Evolutionary conservation across 495 filamentous ascomycete genomes (phyloP).

Genomic region (Wilcoxina mikolae): DNA sequence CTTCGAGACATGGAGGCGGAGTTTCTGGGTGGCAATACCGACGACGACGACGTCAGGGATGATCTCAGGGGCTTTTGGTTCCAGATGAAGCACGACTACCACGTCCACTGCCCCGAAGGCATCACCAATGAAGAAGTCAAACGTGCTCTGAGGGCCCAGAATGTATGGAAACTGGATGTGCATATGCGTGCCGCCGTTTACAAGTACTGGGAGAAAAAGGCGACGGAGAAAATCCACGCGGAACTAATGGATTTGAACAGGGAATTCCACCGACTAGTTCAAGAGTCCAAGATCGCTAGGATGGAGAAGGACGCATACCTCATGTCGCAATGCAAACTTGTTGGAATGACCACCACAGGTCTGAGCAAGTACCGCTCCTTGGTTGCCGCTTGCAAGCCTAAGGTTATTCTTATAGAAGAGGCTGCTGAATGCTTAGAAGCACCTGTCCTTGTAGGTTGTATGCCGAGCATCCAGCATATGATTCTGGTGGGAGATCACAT

Average conservation of each 20-base stretch:
- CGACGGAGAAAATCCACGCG: slow-evolving; percentile 33
- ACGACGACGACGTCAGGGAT: slow-evolving; percentile 40
- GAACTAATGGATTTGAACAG: slow-evolving; percentile 34
- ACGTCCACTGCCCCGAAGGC: slow-evolving; percentile 26
- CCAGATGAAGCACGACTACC: slow-evolving; percentile 37
- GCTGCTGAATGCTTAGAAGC: slow-evolving; percentile 61
- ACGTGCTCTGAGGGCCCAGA: slow-evolving; percentile 29
- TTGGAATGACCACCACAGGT: slow-evolving; percentile 70
- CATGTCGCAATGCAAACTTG: slow-evolving; percentile 40
- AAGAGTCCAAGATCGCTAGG: slow-evolving; percentile 37
- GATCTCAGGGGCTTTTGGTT: slow-evolving; percentile 37
- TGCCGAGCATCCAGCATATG: slow-evolving; percentile 55
- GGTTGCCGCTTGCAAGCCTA: slow-evolving; percentile 54
- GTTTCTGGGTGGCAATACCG: slow-evolving; percentile 34
- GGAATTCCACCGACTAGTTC: slow-evolving; percentile 33
- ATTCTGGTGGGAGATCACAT: slow-evolving; percentile 65
- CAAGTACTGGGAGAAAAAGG: slow-evolving; percentile 36
- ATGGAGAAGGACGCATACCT: slow-evolving; percentile 42
- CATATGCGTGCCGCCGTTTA: slow-evolving; percentile 45
- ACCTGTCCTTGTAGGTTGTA: slow-evolving; percentile 46
- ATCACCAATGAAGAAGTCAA: slow-evolving; percentile 28
- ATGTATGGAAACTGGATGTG: slow-evolving; percentile 45
- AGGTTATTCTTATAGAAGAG: slow-evolving; percentile 51
- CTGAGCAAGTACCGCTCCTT: slow-evolving; percentile 74
- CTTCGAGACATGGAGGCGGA: slow-evolving; percentile 53